Base-by-base conservation (phyloP, 2,329 filamentous ascomycete genomes). In the Hirsutella rhossiliensis region DNA sequence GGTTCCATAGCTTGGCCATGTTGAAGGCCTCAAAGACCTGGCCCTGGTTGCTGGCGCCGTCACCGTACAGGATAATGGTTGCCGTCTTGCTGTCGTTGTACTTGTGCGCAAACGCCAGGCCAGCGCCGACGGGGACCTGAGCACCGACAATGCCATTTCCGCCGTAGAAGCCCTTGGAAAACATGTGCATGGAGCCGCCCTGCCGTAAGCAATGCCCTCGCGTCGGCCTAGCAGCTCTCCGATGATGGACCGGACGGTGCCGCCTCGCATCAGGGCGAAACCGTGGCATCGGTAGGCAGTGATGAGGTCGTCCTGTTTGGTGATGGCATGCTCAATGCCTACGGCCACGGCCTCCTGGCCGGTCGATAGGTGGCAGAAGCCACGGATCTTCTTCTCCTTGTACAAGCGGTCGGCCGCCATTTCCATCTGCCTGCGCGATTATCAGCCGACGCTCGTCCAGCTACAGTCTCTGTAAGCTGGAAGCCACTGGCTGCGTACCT, bases 341-440 rank as follows among this genome's bases (percentile, higher is more conserved):
- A 89, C 82, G 47, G 92, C 88, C 54, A 98, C 92, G 53, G 92
- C 92, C 77, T 98, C 92, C 72, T 98, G 92, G 51, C 92, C 92
- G 47, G 85, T 94, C 47, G 92, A 97, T 68, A 98, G 72, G 73
- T 98, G 92, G 74, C 92, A 98, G 84, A 98, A 98, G 72, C 92
- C 92, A 59, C 92, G 86, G 59, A 98, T 97, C 79, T 98, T 97
- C 84, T 98, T 98, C 76, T 97, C 92, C 77, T 98, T 98, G 86
- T 98, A 98, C 61, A 98, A 76, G 64, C 90, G 81, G 66, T 98
- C 92, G 72, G 92, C 88, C 54, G 90, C 89, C 90, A 98, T 95
- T 72, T 98, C 92, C 92, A 98, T 95, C 67, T 94, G 92, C 72
- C 89, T 95, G 56, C 49, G 54, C 42, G 52, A 55, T 58, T 58